These are phyloP conservation scores for Oropetium thomaeum DNA, from an alignment of 176 grass and related monocot species.

Conservation along the genomic window DNA sequence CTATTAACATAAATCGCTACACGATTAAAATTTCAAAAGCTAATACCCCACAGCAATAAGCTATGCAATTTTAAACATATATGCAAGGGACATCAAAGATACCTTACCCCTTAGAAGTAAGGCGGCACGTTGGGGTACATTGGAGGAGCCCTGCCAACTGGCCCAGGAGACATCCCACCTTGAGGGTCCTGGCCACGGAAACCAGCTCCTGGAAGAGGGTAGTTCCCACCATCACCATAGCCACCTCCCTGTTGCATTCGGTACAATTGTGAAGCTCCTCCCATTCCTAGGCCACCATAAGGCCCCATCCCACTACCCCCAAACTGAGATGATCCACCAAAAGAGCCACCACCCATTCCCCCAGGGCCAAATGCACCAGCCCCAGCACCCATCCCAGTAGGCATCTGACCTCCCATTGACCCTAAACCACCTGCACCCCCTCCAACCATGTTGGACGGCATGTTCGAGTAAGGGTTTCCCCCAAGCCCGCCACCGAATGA, in stretches of 20 bases:
- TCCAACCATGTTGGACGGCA: conserved; percentile 60
- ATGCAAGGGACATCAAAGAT: conserved; percentile 10
- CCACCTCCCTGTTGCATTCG: conserved; percentile 54
- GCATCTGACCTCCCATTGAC: conserved; percentile 54
- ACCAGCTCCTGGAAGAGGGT: conserved; percentile 51
- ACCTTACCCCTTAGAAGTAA: conserved; percentile 98
- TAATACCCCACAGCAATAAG: background rate
- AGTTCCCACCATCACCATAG: conserved; percentile 69
- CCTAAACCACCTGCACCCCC: conserved; percentile 48
- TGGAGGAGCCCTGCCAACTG: conserved; percentile 49
- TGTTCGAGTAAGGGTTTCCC: conserved; percentile 51
- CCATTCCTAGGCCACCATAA: conserved; percentile 66
- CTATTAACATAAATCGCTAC: conserved; percentile 2
- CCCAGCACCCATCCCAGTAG: conserved; percentile 37
- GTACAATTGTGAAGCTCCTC: conserved; percentile 46
- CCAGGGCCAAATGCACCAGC: conserved; percentile 45
- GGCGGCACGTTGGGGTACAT: conserved; percentile 78
- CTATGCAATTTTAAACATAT: background rate
- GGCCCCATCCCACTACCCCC: conserved; percentile 58
- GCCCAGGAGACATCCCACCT: conserved; percentile 59
- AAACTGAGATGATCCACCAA: conserved; percentile 58
- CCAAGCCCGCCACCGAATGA: conserved; percentile 45
- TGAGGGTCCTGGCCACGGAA: conserved; percentile 65
- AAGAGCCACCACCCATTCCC: conserved; percentile 56
- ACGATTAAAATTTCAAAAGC: conserved; percentile 5